Percentiles rank a stretch among this genome's conserved stretches.
These are phyloP conservation scores for Alternaria rosae DNA, from an alignment of 2,329 filamentous ascomycete species.

Conservation along the genomic window DNA sequence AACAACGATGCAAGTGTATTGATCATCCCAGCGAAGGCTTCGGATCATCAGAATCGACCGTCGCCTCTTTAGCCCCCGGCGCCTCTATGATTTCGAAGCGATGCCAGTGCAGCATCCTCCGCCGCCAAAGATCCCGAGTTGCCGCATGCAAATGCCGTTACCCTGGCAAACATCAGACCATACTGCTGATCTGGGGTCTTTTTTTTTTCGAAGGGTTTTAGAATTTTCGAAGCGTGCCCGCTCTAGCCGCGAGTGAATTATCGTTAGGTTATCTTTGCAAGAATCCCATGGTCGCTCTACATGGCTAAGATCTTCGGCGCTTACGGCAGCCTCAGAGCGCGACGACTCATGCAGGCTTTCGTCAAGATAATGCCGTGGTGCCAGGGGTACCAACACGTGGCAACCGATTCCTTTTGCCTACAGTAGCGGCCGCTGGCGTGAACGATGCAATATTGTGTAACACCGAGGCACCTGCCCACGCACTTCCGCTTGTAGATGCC, in stretches of 20 bases:
- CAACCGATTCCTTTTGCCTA: slow-evolving; percentile 37
- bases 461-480: slow-evolving; percentile 14
- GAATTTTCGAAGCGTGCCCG: slow-evolving; percentile 6
- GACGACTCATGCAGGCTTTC: slow-evolving; percentile 38
- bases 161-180: slow-evolving; percentile 27
- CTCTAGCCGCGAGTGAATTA: slow-evolving; percentile 20
- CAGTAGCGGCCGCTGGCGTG: slow-evolving; percentile 41
- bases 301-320: slow-evolving; percentile 32
- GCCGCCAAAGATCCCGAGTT: slow-evolving; percentile 15
- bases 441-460: slow-evolving; percentile 26
- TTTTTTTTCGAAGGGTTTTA: slow-evolving; percentile 2
- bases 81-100: slow-evolving; percentile 17
- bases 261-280: slow-evolving; percentile 19
- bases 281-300: slow-evolving; percentile 15
- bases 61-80: slow-evolving; percentile 11
- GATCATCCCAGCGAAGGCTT: not conserved
- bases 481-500: not conserved
- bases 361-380: slow-evolving; percentile 35
- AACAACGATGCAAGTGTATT: not conserved
- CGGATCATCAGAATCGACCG: not conserved
- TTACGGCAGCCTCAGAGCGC: slow-evolving; percentile 29
- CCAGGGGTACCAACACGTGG: slow-evolving; percentile 41
- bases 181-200: slow-evolving; percentile 17
- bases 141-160: slow-evolving; percentile 26
- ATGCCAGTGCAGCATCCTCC: slow-evolving; percentile 11